Conservation (phyloP, 1,284 basidiomycete genomes). For the Phlebopus sp. region DNA sequence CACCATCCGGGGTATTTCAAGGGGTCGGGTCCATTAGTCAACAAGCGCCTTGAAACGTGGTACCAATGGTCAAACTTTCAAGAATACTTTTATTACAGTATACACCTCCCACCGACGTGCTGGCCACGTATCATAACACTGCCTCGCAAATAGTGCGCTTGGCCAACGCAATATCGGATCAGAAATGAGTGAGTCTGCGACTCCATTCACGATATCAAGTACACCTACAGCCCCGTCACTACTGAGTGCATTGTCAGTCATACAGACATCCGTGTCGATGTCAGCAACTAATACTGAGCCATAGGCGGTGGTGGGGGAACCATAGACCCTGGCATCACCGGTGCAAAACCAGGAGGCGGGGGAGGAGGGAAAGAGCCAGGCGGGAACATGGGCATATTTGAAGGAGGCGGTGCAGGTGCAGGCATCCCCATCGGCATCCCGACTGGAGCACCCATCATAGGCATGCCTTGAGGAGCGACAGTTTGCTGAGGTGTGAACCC, state of each 20-base stretch:
- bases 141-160: too few relatives aligned
- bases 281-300: constrained; percentile 26
- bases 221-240: too few relatives aligned
- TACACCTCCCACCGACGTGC: too few relatives aligned
- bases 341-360: constrained; percentile 30
- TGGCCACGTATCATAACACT: too few relatives aligned
- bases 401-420: constrained; percentile 28
- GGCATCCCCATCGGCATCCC: constrained; percentile 43
- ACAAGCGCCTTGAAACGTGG: too few relatives aligned
- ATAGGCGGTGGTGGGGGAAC: constrained; percentile 33
- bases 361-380: constrained; percentile 31
- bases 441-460: constrained; percentile 36
- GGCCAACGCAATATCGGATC: too few relatives aligned
- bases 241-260: background rate
- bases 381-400: constrained; percentile 33
- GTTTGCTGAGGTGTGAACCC: constrained; percentile 71
- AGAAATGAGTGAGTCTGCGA: too few relatives aligned
- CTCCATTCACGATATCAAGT: too few relatives aligned
- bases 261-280: background rate
- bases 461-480: constrained; percentile 46
- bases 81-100: background rate
- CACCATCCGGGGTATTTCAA: too few relatives aligned
- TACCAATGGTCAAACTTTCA: too few relatives aligned
- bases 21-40: too few relatives aligned
- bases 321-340: constrained; percentile 33